These are phyloP conservation scores for Cyclostephanos invisitatus DNA, from an alignment of 108 stramenopile genomes.

Conservation along the genomic window DNA sequence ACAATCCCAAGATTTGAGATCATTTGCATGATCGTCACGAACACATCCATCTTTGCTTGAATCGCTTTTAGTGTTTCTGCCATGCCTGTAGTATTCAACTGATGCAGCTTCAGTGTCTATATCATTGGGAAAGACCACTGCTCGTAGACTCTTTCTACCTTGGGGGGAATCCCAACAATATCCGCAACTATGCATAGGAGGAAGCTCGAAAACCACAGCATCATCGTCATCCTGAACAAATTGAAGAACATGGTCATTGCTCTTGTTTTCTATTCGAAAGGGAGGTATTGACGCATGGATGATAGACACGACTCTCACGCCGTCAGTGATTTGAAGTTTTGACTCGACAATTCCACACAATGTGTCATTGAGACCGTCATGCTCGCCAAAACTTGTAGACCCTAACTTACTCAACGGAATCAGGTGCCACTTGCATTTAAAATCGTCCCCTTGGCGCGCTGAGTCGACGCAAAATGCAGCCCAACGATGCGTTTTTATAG, in stretches of 20 bases:
- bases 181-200: constrained; percentile 48
- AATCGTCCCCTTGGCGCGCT: constrained; percentile 3
- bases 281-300: constrained; percentile 35
- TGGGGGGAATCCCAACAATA: constrained; percentile 47
- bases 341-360: constrained; percentile 40
- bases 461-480: constrained; percentile 32
- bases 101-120: neutral
- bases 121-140: constrained; percentile 12
- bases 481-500: constrained; percentile 12
- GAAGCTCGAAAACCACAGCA: constrained; percentile 45
- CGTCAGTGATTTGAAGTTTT: constrained; percentile 25
- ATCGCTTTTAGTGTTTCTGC: neutral
- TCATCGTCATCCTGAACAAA: constrained; percentile 48
- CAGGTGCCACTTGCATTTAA: constrained; percentile 40
- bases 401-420: constrained; percentile 22
- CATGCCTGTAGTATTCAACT: neutral
- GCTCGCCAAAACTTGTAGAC: constrained; percentile 34
- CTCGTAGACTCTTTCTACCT: constrained; percentile 33
- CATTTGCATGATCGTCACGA: neutral
- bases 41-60: neutral
- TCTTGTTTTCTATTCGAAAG: constrained; percentile 43
- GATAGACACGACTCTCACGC: constrained; percentile 22
- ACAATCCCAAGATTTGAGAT: neutral
- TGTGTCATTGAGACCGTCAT: constrained; percentile 33
- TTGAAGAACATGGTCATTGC: constrained; percentile 28